Evolutionary conservation across 805 yeast genomes (phyloP), one percentile per base, ranked within the genome.

Genomic region (Ogataea kodamae): DNA sequence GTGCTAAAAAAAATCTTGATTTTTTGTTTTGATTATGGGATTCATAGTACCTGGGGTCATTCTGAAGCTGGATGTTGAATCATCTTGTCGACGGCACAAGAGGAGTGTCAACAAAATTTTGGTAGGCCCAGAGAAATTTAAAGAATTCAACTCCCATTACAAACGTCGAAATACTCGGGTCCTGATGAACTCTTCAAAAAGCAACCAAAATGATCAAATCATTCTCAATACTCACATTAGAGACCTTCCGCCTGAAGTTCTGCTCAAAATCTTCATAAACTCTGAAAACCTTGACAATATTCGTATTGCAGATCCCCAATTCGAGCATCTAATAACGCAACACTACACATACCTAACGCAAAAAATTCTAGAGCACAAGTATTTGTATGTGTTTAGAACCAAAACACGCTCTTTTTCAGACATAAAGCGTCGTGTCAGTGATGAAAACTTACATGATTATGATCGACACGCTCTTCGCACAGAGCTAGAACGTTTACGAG

Each of bases 201-300:
- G 15, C 24, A 18, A 31, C 8, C 11, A 10, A 6, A 14, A 9
- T 6, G 26, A 12, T 16, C 9, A 5, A 22, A 8, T 10, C 26
- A 11, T 9, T 11, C 18, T 11, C 18, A 16, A 9, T 3, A 16
- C 10, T 5, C 30, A 23, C 5, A n/a, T 35, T 5, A 18, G 18
- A 9, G 43, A 46, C n/a, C 34, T 50, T 5, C 55, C 55, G 1
- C 18, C 37, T 3, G 55, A 50, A 25, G 35, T 50, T 2, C 33
- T 50, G 5, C 32, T 43, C 9, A 34, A 39, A 9, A 45, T 50
- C 6, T 33, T 43, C 8, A 31, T 43, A 3, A 20, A 33, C 5
- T 43, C 52, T 1, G 39, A 30, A 8, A 46, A 47, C 18, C 28
- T 48, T 2, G 10, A 17, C 7, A 30, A 29, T 6, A 18, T 50